A percentile compares a stretch with the other conserved stretches of the same genome.
Conservation (phyloP, 129 eudicot genomes). For the Apium graveolens region DNA sequence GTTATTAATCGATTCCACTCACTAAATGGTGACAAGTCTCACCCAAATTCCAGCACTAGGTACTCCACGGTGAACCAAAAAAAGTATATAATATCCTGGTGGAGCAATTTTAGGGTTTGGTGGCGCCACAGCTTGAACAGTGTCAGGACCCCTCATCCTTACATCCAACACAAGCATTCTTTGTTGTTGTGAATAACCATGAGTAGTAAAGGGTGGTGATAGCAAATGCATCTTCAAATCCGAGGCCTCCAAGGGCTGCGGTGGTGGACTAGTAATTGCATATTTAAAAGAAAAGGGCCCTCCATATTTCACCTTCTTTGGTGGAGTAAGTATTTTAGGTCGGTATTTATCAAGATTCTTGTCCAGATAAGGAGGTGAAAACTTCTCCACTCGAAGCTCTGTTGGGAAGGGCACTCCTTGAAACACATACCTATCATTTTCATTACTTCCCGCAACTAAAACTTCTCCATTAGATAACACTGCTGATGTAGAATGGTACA, state of each 20-base stretch:
- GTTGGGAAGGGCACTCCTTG: slow-evolving; percentile 31
- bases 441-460: slow-evolving; percentile 72
- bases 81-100: slow-evolving; percentile 21
- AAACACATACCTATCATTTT: slow-evolving; percentile 35
- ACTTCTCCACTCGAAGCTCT: slow-evolving; percentile 58
- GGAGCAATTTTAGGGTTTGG: slow-evolving; percentile 16
- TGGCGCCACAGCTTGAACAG: slow-evolving; percentile 5
- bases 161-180: slow-evolving; percentile 10
- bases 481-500: slow-evolving; percentile 68
- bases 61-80: slow-evolving; percentile 12
- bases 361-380: slow-evolving; percentile 57
- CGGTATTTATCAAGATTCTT: background rate
- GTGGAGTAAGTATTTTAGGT: background rate
- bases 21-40: background rate
- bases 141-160: background rate
- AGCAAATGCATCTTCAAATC: slow-evolving; percentile 15
- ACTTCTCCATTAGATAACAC: slow-evolving; percentile 44
- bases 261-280: background rate
- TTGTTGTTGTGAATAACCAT: slow-evolving; percentile 25
- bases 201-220: slow-evolving; percentile 27
- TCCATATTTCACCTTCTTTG: background rate
- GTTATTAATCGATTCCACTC: background rate
- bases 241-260: background rate
- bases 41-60: slow-evolving; percentile 25
- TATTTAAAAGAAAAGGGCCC: background rate